Base-by-base conservation (phyloP, 257 asterid species). In the Coffea canephora region DNA sequence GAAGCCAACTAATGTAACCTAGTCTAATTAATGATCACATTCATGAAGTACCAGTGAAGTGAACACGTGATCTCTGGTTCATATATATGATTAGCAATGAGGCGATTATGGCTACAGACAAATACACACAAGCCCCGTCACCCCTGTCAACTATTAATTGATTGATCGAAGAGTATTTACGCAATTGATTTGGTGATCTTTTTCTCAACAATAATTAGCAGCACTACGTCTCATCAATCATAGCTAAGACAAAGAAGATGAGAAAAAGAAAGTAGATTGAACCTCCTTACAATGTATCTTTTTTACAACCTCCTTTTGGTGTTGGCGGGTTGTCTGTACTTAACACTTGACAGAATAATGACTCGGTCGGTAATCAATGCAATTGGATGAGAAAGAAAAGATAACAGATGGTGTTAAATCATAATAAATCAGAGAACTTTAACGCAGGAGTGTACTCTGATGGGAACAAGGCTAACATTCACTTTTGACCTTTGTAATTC, bases 291-390 rank as follows among this genome's bases (percentile, higher is more conserved):
- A 27, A 55, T 69, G 49, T 19, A 36, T 31, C 34, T 72, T 52
- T 52, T 52, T 43, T 54, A 69, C 71, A 76, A 27, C 61, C 34
- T 23, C 11, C 21, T 39, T 9, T 41, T 45, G 8, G 25, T 77
- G 80, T 69, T 68, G 77, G 70, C 67, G 4, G 3, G 64, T 71
- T 89, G 89, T 87, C 88, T 84, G 90, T 88, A 82, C 87, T 82
- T 15, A 78, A 54, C 76, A 68, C 84, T 76, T 80, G 46, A 84
- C 70, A 78, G 34, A 74, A 59, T 75, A 52, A 86, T 87, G 57
- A 92, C 88, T 65, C 61, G 86, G 97, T 92, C 96, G 91, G 82
- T 64, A 80, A 86, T 80, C 82, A 76, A 62, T 72, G 25, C n/a
- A 6, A 14, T 27, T 12, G 64, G 27, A 74, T 52, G 64, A 19